These are phyloP conservation scores for Ceratonia siliqua DNA, from an alignment of 306 rosid genomes.

Conservation along the genomic window DNA sequence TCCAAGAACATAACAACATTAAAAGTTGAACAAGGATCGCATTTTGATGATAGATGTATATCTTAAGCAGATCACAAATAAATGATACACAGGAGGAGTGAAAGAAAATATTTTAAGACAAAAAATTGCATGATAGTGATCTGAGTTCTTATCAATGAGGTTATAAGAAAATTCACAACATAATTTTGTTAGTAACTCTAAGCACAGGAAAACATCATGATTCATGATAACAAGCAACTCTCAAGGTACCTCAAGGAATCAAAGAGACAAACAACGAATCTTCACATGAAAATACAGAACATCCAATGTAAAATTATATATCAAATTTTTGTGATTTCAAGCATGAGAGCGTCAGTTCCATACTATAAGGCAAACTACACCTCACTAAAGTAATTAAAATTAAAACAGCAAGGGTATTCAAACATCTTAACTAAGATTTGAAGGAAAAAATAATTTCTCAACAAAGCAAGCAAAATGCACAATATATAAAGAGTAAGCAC, in stretches of 20 bases:
- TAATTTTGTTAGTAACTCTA: background rate
- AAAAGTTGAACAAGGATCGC: constrained; percentile 5
- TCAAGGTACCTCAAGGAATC: constrained; percentile 18
- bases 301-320: background rate
- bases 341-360: background rate
- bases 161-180: background rate
- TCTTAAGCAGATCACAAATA: background rate
- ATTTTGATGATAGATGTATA: background rate
- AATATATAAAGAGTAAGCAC: background rate
- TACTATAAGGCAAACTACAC: background rate
- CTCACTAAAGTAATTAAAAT: background rate
- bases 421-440: background rate
- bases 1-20: background rate
- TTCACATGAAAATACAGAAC: constrained; percentile 9
- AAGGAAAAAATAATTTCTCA: background rate
- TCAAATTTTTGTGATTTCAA: background rate
- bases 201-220: constrained; percentile 5
- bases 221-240: constrained; percentile 16
- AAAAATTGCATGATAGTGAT: background rate
- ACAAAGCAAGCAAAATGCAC: constrained; percentile 20
- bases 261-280: constrained; percentile 23
- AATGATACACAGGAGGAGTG: background rate
- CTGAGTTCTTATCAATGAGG: background rate
- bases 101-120: background rate
- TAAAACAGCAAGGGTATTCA: background rate